phyloP scores from a whole-genome alignment of 208 protist genomes.

The Trypanosoma melophagium region DNA sequence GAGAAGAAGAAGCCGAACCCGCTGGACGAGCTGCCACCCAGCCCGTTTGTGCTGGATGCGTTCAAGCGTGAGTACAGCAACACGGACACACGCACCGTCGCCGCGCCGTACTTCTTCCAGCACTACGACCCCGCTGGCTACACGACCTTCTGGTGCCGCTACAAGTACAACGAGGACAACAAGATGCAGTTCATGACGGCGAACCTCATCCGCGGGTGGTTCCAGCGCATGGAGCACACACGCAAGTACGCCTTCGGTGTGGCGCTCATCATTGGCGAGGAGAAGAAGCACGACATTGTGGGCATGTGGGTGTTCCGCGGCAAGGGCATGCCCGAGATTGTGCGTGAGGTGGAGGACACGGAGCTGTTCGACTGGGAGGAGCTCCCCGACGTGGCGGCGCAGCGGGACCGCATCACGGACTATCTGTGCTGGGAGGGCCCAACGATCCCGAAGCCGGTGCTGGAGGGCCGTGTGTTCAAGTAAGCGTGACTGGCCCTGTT shows the following conservation, averaged over 20 bases:
- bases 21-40: constrained; percentile 46
- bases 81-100: constrained; percentile 70
- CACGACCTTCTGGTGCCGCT: constrained; percentile 72
- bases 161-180: constrained; percentile 86
- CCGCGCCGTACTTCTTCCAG: constrained; percentile 70
- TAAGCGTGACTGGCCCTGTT: constrained; percentile 43
- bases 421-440: constrained; percentile 85
- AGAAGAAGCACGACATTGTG: constrained; percentile 69
- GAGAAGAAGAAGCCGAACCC: constrained; percentile 75
- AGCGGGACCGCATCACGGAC: constrained; percentile 74
- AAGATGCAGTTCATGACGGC: constrained; percentile 86
- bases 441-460: constrained; percentile 70
- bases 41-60: constrained; percentile 66
- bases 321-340: constrained; percentile 78
- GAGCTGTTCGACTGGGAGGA: constrained; percentile 77
- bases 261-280: constrained; percentile 78
- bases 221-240: constrained; percentile 84
- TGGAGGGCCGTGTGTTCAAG: constrained; percentile 80
- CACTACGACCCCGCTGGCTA: constrained; percentile 67
- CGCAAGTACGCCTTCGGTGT: constrained; percentile 85
- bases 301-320: constrained; percentile 80
- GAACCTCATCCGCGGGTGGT: constrained; percentile 80
- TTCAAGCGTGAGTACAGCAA: constrained; percentile 84
- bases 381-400: constrained; percentile 63
- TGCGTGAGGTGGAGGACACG: constrained; percentile 72